Evolutionary conservation across 148 eudicot species (phyloP).

Genomic region (Vaccinium vitisidaea): DNA sequence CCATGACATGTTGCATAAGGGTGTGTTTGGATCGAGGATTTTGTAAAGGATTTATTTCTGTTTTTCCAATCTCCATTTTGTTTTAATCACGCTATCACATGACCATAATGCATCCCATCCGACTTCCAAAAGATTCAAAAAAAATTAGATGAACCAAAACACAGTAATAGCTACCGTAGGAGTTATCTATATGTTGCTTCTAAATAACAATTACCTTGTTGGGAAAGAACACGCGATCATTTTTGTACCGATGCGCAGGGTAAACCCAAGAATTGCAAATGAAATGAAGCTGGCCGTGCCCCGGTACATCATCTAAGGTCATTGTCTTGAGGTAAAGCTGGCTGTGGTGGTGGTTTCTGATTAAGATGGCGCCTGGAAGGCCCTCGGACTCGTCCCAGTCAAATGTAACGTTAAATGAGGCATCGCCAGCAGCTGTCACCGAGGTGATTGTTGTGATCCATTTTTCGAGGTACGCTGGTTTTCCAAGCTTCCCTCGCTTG

Average conservation of each 20-base stretch:
- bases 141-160: not conserved
- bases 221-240: conserved; percentile 71
- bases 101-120: not conserved
- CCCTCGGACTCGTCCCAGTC: conserved; percentile 80
- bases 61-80: not conserved
- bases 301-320: conserved; percentile 59
- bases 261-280: conserved; percentile 92
- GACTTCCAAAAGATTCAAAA: not conserved
- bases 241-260: conserved; percentile 61
- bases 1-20: not conserved
- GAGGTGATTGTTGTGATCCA: conserved; percentile 54
- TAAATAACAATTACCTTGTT: conserved; percentile 58
- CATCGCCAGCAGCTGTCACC: conserved; percentile 40
- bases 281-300: conserved; percentile 54
- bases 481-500: conserved; percentile 52
- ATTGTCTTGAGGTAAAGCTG: conserved; percentile 73
- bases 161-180: not conserved
- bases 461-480: conserved; percentile 54
- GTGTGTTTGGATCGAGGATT: not conserved
- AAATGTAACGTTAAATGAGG: conserved; percentile 49
- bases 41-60: not conserved
- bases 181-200: not conserved
- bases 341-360: conserved; percentile 61
- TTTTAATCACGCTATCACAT: not conserved
- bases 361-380: conserved; percentile 63